phyloP scores from a whole-genome alignment of 352 stramenopile species.

The Phytophthora crassamura region DNA sequence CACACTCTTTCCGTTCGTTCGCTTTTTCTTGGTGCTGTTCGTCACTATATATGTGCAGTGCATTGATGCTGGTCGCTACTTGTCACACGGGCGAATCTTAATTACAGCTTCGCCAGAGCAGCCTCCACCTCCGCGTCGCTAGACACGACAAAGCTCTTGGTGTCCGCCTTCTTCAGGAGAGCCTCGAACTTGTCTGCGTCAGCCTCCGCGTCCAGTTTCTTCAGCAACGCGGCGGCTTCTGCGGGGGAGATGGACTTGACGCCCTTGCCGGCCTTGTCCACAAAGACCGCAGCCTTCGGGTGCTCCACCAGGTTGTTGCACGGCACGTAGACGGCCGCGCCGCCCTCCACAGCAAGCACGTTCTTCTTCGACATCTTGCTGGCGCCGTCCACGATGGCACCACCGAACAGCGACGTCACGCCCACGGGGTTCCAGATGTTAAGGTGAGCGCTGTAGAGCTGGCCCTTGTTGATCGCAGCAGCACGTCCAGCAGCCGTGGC shows the following conservation, averaged over 20 bases:
- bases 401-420: constrained; percentile 76
- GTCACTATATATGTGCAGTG: constrained; percentile 43
- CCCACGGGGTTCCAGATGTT: constrained; percentile 78
- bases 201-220: constrained; percentile 52
- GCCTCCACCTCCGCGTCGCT: constrained; percentile 66
- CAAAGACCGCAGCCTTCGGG: constrained; percentile 67
- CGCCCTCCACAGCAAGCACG: constrained; percentile 52
- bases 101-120: constrained; percentile 71
- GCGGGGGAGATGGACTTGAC: constrained; percentile 68
- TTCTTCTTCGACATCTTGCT: constrained; percentile 68
- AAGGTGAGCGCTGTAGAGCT: constrained; percentile 71
- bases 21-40: constrained; percentile 24
- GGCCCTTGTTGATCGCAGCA: constrained; percentile 63
- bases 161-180: constrained; percentile 64
- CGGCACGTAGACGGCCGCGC: constrained; percentile 67
- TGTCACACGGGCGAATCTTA: constrained; percentile 28
- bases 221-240: constrained; percentile 56
- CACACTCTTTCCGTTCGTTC: constrained; percentile 27
- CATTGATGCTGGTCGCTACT: constrained; percentile 38
- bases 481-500: constrained; percentile 58
- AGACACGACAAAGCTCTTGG: constrained; percentile 72
- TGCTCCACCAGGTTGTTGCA: constrained; percentile 83
- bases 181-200: constrained; percentile 73
- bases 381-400: constrained; percentile 60
- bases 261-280: constrained; percentile 62